phyloP scores from a whole-genome alignment of 139 green algal genomes.

The Mesostigma viride region DNA sequence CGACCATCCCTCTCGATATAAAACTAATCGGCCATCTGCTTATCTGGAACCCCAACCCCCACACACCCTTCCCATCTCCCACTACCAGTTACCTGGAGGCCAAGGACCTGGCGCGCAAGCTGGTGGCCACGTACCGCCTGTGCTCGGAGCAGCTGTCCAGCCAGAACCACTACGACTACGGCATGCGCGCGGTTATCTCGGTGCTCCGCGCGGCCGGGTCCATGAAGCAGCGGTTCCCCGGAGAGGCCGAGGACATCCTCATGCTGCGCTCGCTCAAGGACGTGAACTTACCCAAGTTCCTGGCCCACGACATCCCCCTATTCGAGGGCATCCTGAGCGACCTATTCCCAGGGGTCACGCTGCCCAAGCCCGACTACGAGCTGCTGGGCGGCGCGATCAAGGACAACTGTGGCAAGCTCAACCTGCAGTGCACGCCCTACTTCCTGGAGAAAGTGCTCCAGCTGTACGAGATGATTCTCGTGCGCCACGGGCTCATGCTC shows the following conservation, averaged over 20 bases:
- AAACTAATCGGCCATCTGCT: too few species aligned
- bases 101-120: slow-evolving; percentile 57
- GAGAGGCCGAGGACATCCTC: slow-evolving; percentile 21
- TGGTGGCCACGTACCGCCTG: slow-evolving; percentile 70
- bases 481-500: slow-evolving; percentile 71
- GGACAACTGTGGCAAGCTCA: slow-evolving; percentile 32
- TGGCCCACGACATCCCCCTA: slow-evolving; percentile 63
- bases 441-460: slow-evolving; percentile 67
- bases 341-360: slow-evolving; percentile 40
- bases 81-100: slow-evolving; percentile 48
- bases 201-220: slow-evolving; percentile 56
- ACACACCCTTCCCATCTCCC: too few species aligned
- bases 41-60: too few species aligned
- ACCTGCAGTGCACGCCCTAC: slow-evolving; percentile 46
- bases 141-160: slow-evolving; percentile 69
- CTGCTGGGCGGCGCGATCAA: slow-evolving; percentile 30
- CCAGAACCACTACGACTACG: slow-evolving; percentile 73
- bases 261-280: slow-evolving; percentile 39
- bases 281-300: slow-evolving; percentile 74
- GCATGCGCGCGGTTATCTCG: slow-evolving; percentile 67
- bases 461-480: slow-evolving; percentile 76
- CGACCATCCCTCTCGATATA: too few species aligned
- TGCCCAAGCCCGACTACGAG: slow-evolving; percentile 49
- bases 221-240: slow-evolving; percentile 54
- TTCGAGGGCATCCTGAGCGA: slow-evolving; percentile 62